These are phyloP conservation scores for Dalbergia oliveri DNA, from an alignment of 306 rosid species.

Conservation along the genomic window DNA sequence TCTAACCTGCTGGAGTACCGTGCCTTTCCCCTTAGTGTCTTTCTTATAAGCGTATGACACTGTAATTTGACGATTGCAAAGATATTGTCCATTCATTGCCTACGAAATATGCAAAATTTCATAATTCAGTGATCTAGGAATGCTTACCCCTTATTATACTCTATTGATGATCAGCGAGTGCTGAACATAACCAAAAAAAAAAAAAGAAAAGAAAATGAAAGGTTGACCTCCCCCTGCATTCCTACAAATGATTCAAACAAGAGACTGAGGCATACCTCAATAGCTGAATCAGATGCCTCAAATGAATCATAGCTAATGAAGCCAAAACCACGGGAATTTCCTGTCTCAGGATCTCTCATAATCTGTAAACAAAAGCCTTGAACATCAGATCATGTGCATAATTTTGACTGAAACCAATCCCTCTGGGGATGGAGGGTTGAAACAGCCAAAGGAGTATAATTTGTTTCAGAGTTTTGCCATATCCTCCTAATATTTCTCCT, in stretches of 20 bases:
- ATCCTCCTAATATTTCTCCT: not conserved
- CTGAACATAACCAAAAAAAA: not conserved
- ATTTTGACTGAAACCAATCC: constrained; percentile 29
- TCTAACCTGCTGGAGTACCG: constrained; percentile 95
- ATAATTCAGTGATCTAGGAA: not conserved
- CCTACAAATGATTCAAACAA: constrained; percentile 30
- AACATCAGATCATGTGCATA: constrained; percentile 45
- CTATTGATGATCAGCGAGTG: not conserved
- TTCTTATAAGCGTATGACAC: constrained; percentile 98
- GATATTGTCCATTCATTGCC: constrained; percentile 99
- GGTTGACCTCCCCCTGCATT: constrained; percentile 16
- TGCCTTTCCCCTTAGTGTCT: constrained; percentile 98
- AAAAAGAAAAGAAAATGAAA: constrained; percentile 15
- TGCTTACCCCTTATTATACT: not conserved
- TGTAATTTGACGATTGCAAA: constrained; percentile 97
- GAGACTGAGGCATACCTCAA: constrained; percentile 69
- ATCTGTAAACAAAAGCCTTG: constrained; percentile 63
- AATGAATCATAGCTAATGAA: constrained; percentile 97
- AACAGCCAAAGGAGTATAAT: constrained; percentile 3
- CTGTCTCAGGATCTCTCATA: constrained; percentile 99
- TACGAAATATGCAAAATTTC: constrained; percentile 41
- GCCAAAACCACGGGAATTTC: constrained; percentile 98
- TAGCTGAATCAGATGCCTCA: constrained; percentile 98
- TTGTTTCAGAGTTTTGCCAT: not conserved
- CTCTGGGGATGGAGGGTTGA: constrained; percentile 14